Evolutionary conservation across 805 yeast species (phyloP).

Genomic region (Starmerella scarabaei): DNA sequence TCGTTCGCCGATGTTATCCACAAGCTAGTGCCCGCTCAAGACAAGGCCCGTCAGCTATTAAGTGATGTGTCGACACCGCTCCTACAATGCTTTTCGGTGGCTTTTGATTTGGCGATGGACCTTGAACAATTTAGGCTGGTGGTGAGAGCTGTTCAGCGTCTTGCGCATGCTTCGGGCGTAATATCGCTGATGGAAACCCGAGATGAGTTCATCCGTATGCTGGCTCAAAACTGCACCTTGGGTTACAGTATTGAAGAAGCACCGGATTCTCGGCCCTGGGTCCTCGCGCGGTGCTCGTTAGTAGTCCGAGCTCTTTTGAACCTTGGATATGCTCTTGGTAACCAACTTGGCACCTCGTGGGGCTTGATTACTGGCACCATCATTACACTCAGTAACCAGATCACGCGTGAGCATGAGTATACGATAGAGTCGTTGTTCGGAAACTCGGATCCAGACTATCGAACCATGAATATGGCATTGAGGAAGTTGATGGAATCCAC

Average conservation of each 20-base stretch:
- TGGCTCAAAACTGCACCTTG: slow-evolving; percentile 19
- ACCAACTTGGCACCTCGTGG: slow-evolving; percentile 60
- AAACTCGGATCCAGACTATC: slow-evolving; percentile 22
- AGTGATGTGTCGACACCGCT: slow-evolving; percentile 22
- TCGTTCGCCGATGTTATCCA: slow-evolving; percentile 53
- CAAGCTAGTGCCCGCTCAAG: slow-evolving; percentile 30
- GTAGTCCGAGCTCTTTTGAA: slow-evolving; percentile 69
- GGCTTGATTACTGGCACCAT: slow-evolving; percentile 32
- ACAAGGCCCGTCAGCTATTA: slow-evolving; percentile 21
- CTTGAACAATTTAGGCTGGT: slow-evolving; percentile 52
- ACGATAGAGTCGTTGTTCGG: slow-evolving; percentile 10
- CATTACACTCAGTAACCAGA: slow-evolving; percentile 9
- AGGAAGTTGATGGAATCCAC: slow-evolving; percentile 54
- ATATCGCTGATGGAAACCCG: slow-evolving; percentile 45
- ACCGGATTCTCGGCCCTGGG: slow-evolving; percentile 3
- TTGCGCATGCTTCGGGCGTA: slow-evolving; percentile 72
- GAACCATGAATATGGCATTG: slow-evolving; percentile 40
- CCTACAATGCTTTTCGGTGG: slow-evolving; percentile 36
- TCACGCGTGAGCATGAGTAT: neutral
- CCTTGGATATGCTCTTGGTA: slow-evolving; percentile 70
- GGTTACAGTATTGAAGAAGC: slow-evolving; percentile 9
- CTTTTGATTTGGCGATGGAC: slow-evolving; percentile 56
- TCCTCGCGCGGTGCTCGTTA: slow-evolving; percentile 56
- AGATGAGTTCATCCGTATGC: slow-evolving; percentile 37
- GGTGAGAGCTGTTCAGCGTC: slow-evolving; percentile 62